phyloP scores from a whole-genome alignment of 2,329 filamentous ascomycete genomes.

The Fusarium odoratissimum region DNA sequence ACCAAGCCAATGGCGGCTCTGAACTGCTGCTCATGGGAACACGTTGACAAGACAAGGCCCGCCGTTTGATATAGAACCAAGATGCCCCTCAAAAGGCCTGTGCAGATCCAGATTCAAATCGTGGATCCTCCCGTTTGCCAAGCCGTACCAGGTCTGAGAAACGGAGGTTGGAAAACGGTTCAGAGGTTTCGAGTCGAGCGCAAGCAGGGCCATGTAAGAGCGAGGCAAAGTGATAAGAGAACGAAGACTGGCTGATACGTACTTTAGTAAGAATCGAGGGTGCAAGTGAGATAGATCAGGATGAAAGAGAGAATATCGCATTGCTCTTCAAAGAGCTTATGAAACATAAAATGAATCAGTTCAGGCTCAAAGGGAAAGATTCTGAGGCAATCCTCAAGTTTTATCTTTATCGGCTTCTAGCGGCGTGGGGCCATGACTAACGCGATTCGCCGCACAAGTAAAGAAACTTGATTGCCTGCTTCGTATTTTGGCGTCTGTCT shows the following conservation, averaged over 20 bases:
- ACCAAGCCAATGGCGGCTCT: constrained; percentile 33
- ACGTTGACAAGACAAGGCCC: constrained; percentile 25
- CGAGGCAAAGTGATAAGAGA: constrained; percentile 13
- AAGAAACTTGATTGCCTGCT: background rate
- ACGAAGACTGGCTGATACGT: constrained; percentile 3
- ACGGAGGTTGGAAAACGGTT: background rate
- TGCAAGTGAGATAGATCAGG: background rate
- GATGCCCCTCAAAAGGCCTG: constrained; percentile 33
- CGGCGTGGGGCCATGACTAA: constrained; percentile 24
- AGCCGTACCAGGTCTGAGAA: background rate
- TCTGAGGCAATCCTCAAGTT: constrained; percentile 9
- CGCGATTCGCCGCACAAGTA: background rate
- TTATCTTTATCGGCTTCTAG: constrained; percentile 18
- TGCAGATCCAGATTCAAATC: constrained; percentile 29
- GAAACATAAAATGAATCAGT: background rate
- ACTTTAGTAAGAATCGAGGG: constrained; percentile 6
- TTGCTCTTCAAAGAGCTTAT: background rate
- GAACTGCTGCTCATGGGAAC: constrained; percentile 34
- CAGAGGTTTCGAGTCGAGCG: background rate
- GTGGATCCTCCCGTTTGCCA: constrained; percentile 7
- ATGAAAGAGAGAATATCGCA: constrained; percentile 10
- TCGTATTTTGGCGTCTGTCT: background rate
- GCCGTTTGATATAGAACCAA: constrained; percentile 27
- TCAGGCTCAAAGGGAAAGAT: background rate
- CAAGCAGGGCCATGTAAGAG: constrained; percentile 4